These are phyloP conservation scores for Infundibulicybe gibba DNA, from an alignment of 768 basidiomycete genomes.

Conservation along the genomic window DNA sequence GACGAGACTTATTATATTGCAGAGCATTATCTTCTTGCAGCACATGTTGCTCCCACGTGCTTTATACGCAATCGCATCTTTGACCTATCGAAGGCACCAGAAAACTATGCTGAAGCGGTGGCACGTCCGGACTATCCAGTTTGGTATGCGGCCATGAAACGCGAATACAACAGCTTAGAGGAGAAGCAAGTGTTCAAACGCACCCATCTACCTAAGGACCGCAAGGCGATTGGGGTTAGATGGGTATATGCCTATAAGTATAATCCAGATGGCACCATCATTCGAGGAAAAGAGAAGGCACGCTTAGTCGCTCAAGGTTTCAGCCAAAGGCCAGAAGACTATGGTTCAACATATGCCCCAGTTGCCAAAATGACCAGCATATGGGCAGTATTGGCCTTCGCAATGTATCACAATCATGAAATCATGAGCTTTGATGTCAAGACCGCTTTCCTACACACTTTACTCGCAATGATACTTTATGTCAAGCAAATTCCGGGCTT, in stretches of 20 bases:
- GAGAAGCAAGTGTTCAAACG: slow-evolving; percentile 22
- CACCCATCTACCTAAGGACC: slow-evolving; percentile 15
- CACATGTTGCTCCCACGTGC: no score
- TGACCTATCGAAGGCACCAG: slow-evolving; percentile 15
- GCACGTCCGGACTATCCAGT: slow-evolving; percentile 9
- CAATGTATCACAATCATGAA: slow-evolving; percentile 13
- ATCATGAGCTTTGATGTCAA: slow-evolving; percentile 23
- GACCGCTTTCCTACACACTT: slow-evolving; percentile 20
- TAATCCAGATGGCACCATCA: slow-evolving; percentile 28
- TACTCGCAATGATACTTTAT: slow-evolving; percentile 13
- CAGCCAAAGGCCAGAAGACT: slow-evolving; percentile 27
- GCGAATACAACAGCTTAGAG: slow-evolving; percentile 14
- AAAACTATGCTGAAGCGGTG: slow-evolving; percentile 12
- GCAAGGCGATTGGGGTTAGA: slow-evolving; percentile 20
- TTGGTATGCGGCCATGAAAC: slow-evolving; percentile 19
- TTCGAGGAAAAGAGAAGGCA: slow-evolving; percentile 21
- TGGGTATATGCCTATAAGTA: slow-evolving; percentile 37
- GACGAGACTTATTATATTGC: no score
- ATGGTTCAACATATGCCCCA: slow-evolving; percentile 27
- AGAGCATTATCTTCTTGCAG: no score
- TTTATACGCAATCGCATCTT: background rate
- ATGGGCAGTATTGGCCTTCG: slow-evolving; percentile 17
- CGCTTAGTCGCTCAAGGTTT: slow-evolving; percentile 20
- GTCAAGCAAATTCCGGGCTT: slow-evolving; percentile 15
- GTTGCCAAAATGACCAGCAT: slow-evolving; percentile 19